phyloP scores from a whole-genome alignment of 768 basidiomycete genomes.

The Hemileccinum rubropunctum region DNA sequence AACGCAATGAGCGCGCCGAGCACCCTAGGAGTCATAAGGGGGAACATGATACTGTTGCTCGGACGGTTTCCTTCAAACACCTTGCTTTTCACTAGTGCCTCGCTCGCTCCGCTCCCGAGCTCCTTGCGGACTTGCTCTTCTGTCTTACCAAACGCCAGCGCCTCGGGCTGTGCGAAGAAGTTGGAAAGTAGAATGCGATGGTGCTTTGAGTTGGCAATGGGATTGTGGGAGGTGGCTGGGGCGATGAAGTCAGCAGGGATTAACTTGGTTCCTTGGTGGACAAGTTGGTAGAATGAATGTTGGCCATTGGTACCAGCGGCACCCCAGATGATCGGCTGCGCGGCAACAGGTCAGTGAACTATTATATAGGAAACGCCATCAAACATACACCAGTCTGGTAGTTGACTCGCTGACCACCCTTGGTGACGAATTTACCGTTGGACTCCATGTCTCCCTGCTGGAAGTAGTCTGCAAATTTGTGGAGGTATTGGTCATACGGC shows the following conservation, averaged over 20 bases:
- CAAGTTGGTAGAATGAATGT: slow-evolving; percentile 98
- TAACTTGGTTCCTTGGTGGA: slow-evolving; percentile 92
- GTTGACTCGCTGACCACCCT: slow-evolving; percentile 85
- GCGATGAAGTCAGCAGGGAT: slow-evolving; percentile 93
- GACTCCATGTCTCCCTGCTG: slow-evolving; percentile 99
- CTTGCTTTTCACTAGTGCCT: slow-evolving; percentile 91
- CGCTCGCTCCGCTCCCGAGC: slow-evolving; percentile 66
- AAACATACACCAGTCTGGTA: slow-evolving; percentile 93
- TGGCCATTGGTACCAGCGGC: slow-evolving; percentile 98
- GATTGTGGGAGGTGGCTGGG: slow-evolving; percentile 87
- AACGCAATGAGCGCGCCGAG: slow-evolving; percentile 87
- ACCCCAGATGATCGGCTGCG: slow-evolving; percentile 97
- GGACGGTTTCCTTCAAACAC: slow-evolving; percentile 98
- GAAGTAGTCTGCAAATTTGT: slow-evolving; percentile 99
- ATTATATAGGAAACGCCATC: neutral
- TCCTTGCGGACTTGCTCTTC: slow-evolving; percentile 82
- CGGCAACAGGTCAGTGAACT: neutral
- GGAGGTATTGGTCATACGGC: slow-evolving; percentile 98
- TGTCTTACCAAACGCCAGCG: slow-evolving; percentile 95
- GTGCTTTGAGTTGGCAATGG: slow-evolving; percentile 81
- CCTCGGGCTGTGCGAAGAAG: slow-evolving; percentile 98
- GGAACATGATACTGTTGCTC: slow-evolving; percentile 96
- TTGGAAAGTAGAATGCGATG: slow-evolving; percentile 97
- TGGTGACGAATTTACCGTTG: slow-evolving; percentile 96
- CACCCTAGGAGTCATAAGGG: slow-evolving; percentile 82